These are phyloP conservation scores for Coleophoma eucalyptorum DNA, from an alignment of 2,329 filamentous ascomycete genomes.

Conservation along the genomic window DNA sequence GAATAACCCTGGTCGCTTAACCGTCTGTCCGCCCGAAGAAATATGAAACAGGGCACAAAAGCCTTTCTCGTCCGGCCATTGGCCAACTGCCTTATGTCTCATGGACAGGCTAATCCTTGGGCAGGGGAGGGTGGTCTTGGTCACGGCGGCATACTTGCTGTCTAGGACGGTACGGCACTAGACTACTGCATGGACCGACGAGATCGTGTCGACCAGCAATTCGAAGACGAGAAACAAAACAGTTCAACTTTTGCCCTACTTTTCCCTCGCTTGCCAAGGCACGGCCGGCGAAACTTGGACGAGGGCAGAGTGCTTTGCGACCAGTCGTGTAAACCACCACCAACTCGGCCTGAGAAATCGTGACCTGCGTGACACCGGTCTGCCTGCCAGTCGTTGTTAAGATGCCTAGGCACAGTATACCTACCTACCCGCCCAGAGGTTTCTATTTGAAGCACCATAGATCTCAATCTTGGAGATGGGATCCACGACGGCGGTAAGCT, in stretches of 20 bases:
- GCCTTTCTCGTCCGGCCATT: not conserved
- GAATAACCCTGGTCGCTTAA: no score
- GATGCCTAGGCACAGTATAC: no score
- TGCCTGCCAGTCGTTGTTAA: no score
- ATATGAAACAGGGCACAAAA: not conserved
- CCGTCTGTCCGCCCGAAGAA: not conserved
- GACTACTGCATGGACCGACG: not conserved
- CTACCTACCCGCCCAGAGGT: no score
- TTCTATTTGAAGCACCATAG: no score
- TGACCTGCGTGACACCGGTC: not conserved
- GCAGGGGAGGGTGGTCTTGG: not conserved
- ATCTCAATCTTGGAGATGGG: no score
- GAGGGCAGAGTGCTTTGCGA: not conserved
- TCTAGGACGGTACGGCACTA: not conserved
- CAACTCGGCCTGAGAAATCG: not conserved
- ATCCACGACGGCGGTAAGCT: no score
- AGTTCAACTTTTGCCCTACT: constrained; percentile 1
- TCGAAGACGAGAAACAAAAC: not conserved
- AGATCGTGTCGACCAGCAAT: not conserved
- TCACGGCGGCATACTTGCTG: not conserved
- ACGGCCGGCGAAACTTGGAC: not conserved
- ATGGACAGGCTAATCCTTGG: not conserved
- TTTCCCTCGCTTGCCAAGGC: not conserved
- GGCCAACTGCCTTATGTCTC: not conserved
- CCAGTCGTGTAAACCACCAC: no score